Conservation (phyloP, 805 yeast species). For the Barnettozyma pratensis region DNA sequence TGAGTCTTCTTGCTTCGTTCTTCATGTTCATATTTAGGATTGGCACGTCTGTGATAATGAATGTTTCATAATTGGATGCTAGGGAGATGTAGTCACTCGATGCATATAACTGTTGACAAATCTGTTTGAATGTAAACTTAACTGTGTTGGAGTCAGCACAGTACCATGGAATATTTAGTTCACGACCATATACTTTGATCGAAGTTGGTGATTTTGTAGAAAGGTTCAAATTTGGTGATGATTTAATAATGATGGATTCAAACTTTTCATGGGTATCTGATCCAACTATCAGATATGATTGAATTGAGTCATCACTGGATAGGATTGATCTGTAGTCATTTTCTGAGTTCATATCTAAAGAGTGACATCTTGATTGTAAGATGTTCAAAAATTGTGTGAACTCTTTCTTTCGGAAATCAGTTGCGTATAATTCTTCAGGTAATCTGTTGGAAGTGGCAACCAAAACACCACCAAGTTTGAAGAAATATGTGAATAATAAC, state of each 20-base stretch:
- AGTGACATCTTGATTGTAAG: slow-evolving; percentile 52
- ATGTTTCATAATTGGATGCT: slow-evolving; percentile 52
- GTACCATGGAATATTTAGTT: slow-evolving; percentile 40
- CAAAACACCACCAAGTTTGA: slow-evolving; percentile 68
- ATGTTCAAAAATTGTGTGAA: slow-evolving; percentile 54
- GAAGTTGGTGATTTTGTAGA: slow-evolving; percentile 15
- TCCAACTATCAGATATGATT: slow-evolving; percentile 38
- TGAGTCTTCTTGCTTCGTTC: slow-evolving; percentile 65
- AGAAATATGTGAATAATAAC: slow-evolving; percentile 60
- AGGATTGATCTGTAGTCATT: slow-evolving; percentile 48
- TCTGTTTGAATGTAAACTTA: slow-evolving; percentile 44
- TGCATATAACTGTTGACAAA: slow-evolving; percentile 53
- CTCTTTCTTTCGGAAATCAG: slow-evolving; percentile 54
- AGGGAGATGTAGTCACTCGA: slow-evolving; percentile 68
- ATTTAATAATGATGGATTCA: neutral
- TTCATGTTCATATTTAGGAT: slow-evolving; percentile 49
- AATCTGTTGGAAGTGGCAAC: slow-evolving; percentile 70
- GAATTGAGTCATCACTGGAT: slow-evolving; percentile 9
- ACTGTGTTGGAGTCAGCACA: slow-evolving; percentile 29
- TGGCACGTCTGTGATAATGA: slow-evolving; percentile 60
- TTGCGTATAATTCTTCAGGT: slow-evolving; percentile 68
- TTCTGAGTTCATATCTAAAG: slow-evolving; percentile 55
- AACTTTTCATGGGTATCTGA: neutral
- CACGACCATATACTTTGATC: slow-evolving; percentile 53
- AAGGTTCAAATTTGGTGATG: neutral